Base-by-base conservation (phyloP, 1,139 yeast genomes). In the Hyphopichia wangnamkhiaoensis region DNA sequence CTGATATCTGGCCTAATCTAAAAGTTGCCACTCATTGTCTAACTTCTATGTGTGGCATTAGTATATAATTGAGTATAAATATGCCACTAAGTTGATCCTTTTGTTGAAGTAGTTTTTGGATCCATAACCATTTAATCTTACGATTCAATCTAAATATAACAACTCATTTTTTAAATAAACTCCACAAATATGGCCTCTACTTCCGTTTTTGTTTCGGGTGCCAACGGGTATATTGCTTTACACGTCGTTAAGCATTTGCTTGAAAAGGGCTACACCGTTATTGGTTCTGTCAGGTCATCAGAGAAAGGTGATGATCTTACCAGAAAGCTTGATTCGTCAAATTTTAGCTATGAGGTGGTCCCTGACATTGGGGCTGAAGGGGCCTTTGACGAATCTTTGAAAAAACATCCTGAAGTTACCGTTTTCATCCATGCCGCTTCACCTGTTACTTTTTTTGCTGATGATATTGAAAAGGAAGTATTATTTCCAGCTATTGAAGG, bases 351-450 rank as follows among this genome's bases (percentile, higher is more conserved):
- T 47, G 84, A 65, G 42, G 55, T 78, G 23, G 84, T 82, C 12
- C 52, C 59, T n/a, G 84, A 80, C 44, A 69, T 82, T 43, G 61
- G 65, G 7, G 61, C 58, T 4, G 64, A 59, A 4, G 66, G 64
- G 29, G 85, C 86, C 0, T 80, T 81, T 44, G 80, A 79, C 49
- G 59, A 63, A 13, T 74, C 71, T 2, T 64, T 82, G 39, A 52
- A 69, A 45, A 58, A 56, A 2, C 71, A 77, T 49, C 68, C 79
- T 1, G 76, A 74, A 31, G 68, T 80, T 40, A 71, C 74, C 8
- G 71, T 67, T 34, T 79, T 82, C 37, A 52, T 81, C 26, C 89
- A 82, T 59, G 76, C 81, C 3, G 84, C 84, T 12, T 74, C 82
- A 16, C 83, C 84, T 4, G 68, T 74, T 49, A 63, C 54, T 34